Evolutionary conservation across 129 eudicot species (phyloP), one percentile per base, ranked within the genome.

Genomic region (Lactuca sativa): DNA sequence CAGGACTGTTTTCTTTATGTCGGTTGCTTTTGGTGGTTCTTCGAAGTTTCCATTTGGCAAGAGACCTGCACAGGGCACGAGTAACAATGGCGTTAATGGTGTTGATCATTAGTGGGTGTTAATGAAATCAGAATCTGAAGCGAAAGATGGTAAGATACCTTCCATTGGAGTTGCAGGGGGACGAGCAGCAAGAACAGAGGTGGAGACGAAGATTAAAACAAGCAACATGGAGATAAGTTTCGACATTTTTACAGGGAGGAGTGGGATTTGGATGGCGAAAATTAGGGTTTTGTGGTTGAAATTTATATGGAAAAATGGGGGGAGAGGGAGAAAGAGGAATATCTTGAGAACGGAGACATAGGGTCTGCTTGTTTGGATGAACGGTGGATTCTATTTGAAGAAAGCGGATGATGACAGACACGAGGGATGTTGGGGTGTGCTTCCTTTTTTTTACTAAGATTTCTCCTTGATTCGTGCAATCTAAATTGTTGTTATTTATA

Each of bases 11-110:
- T 88, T 84, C 36, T 88, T 75, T 4, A 91, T 43, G 66, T 68
- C 79, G 9, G 62, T 58, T 61, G 86, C 68, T 37, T 90, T 86
- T 41, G 97, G 97, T 66, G 58, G 69, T 48, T 81, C 88, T 65
- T 91, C 97, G 52, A 91, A 91, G 83, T 91, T 88, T 3, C 97
- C 97, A 55, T 91, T 91, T 9, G 96, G 85, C 5, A 91, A 80
- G 4, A 91, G 78, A 12, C 96, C 97, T 91, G 80, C 4, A 75
- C 2, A 37, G 10, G 4, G 63, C 1, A 18, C 34, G 44, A 75
- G 10, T 31, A 64, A 60, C 44, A 25, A 41, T 57, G 65, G 21
- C 10, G 41, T 40, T 3, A 55, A 0, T 5, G 64, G 11, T 59
- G 37, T 12, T 59, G 14, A 38, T 14, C 4, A 41, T 59, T 16